These are phyloP conservation scores for Coprinellus aureogranulatus DNA, from an alignment of 768 basidiomycete species.

Conservation along the genomic window DNA sequence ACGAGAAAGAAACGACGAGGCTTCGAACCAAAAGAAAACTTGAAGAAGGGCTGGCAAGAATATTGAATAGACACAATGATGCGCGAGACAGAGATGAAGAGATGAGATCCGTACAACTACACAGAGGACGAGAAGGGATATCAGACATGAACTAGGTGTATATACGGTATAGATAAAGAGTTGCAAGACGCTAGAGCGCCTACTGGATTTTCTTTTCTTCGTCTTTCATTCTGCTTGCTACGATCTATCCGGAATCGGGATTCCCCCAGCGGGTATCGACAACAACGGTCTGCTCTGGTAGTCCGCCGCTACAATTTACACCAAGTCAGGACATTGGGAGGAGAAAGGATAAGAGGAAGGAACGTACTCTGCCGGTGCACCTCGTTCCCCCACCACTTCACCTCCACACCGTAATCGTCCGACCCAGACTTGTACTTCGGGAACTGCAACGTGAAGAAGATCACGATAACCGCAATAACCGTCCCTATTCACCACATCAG, in stretches of 20 bases:
- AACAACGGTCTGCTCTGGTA: constrained; percentile 39
- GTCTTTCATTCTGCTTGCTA: not conserved
- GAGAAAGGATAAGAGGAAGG: not conserved
- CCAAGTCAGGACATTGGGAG: constrained; percentile 6
- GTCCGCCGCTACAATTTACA: constrained; percentile 47
- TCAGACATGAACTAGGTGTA: not conserved
- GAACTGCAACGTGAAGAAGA: constrained; percentile 66
- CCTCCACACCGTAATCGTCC: constrained; percentile 35
- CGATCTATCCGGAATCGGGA: constrained; percentile 23
- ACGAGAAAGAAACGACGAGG: no score
- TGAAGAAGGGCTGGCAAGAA: no score
- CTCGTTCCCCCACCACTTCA: constrained; percentile 76
- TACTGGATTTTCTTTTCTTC: not conserved
- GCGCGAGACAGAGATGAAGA: no score
- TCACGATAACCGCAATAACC: constrained; percentile 52
- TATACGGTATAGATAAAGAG: not conserved
- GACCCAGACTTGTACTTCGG: constrained; percentile 27
- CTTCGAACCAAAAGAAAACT: no score
- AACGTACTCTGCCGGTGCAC: constrained; percentile 59
- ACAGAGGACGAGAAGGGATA: no score
- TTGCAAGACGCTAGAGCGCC: not conserved
- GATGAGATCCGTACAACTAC: no score
- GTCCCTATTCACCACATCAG: no score
- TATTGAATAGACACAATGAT: no score
- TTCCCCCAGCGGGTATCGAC: constrained; percentile 46